Conservation (phyloP, 73 alveolate genomes). For the Paramecium tetraurelia region DNA sequence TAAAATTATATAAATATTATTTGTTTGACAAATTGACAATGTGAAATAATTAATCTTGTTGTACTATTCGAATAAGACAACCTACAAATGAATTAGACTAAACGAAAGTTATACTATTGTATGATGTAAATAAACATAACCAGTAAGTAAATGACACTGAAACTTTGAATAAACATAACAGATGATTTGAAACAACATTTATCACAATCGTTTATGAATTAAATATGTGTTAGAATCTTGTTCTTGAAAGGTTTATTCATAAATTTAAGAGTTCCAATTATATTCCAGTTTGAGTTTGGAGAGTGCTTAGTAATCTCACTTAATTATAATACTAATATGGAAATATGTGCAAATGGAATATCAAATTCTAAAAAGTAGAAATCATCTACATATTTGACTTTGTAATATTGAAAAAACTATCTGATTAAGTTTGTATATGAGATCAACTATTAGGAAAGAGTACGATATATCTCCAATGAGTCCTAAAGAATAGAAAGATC, state of each 20-base stretch:
- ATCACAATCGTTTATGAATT: not conserved
- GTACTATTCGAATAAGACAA: not conserved
- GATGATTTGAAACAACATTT: not conserved
- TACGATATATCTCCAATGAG: too few species aligned
- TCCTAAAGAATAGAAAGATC: too few species aligned
- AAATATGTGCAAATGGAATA: not conserved
- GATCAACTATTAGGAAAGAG: too few species aligned
- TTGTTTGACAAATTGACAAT: not conserved
- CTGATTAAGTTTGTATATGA: too few species aligned
- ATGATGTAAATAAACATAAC: not conserved
- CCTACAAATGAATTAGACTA: not conserved
- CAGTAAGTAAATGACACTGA: not conserved
- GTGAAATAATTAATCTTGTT: not conserved
- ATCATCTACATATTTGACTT: too few species aligned
- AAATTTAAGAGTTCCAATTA: not conserved
- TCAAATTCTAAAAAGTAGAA: too few species aligned
- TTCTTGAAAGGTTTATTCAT: slow-evolving; percentile 11
- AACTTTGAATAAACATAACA: not conserved
- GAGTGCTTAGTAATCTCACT: not conserved
- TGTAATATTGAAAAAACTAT: too few species aligned
- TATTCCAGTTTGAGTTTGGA: too few species aligned
- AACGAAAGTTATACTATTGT: not conserved
- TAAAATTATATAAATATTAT: not conserved
- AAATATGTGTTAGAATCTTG: not conserved
- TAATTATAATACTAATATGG: not conserved